Percentiles rank a stretch among this genome's conserved stretches.
Conservation (phyloP, 768 basidiomycete species). For the Collybia sordida region DNA sequence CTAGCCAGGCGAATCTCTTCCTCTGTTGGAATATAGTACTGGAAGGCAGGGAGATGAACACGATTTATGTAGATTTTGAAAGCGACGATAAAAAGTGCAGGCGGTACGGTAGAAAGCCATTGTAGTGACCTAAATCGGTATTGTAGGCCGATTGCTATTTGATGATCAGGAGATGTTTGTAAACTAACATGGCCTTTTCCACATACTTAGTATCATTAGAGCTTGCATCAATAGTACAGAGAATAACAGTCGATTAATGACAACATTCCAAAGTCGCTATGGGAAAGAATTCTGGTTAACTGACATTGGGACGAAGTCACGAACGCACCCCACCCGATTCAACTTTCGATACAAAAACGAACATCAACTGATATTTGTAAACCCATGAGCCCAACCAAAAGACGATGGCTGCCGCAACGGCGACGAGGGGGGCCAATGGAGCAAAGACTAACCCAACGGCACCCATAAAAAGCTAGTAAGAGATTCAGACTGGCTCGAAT, state of each 20-base stretch:
- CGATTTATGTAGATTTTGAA: slow-evolving; percentile 88
- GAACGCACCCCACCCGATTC: slow-evolving; percentile 89
- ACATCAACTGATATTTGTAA: slow-evolving; percentile 97
- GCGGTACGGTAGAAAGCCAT: slow-evolving; percentile 86
- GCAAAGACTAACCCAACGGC: slow-evolving; percentile 94
- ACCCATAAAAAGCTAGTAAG: slow-evolving; percentile 75
- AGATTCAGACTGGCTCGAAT: neutral
- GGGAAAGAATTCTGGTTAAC: slow-evolving; percentile 3
- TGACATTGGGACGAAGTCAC: slow-evolving; percentile 2
- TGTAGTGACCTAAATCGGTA: slow-evolving; percentile 69
- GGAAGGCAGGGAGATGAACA: slow-evolving; percentile 66
- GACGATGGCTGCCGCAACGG: slow-evolving; percentile 76
- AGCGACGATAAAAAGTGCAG: slow-evolving; percentile 69
- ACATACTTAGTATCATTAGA: slow-evolving; percentile 83
- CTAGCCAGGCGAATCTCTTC: slow-evolving; percentile 73
- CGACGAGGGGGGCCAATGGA: slow-evolving; percentile 89
- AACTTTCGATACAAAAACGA: slow-evolving; percentile 83
- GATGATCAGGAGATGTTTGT: slow-evolving; percentile 9
- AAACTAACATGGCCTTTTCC: neutral
- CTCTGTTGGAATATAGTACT: slow-evolving; percentile 82
- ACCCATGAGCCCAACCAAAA: slow-evolving; percentile 88
- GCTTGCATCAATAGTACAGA: slow-evolving; percentile 85
- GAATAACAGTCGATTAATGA: slow-evolving; percentile 82
- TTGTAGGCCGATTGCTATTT: slow-evolving; percentile 81
- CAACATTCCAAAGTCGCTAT: slow-evolving; percentile 92